Conservation (phyloP, 1,284 basidiomycete genomes). For the Athelia sp. region DNA sequence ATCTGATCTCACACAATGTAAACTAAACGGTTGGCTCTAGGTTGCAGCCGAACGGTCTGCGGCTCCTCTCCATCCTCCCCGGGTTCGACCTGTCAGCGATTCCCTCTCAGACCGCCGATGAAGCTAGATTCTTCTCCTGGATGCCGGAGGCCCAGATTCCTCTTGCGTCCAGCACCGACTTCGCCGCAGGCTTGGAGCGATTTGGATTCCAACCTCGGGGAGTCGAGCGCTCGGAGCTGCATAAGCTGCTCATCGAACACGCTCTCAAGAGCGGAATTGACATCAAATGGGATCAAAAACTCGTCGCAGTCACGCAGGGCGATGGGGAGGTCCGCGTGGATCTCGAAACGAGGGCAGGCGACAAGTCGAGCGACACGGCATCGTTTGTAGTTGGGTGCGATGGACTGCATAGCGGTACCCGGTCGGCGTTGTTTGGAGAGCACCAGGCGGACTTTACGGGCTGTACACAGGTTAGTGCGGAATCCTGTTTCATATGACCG, state of each 20-base stretch:
- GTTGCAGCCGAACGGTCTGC: conserved; percentile 36
- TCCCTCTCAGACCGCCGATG: conserved; percentile 22
- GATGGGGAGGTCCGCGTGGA: conserved; percentile 27
- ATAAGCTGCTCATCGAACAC: conserved; percentile 26
- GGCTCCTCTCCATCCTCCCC: conserved; percentile 34
- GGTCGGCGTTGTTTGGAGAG: conserved; percentile 34
- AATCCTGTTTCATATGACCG: no score
- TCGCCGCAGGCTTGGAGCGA: conserved; percentile 12
- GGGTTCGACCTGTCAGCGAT: conserved; percentile 28
- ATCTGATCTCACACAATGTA: background rate
- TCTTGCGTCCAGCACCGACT: conserved; percentile 21
- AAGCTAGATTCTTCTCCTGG: conserved; percentile 22
- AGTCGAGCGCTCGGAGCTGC: conserved; percentile 28
- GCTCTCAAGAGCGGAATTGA: conserved; percentile 29
- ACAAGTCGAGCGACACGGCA: conserved; percentile 31
- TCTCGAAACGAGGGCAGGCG: no score
- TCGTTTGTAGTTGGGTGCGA: conserved; percentile 43
- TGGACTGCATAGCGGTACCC: conserved; percentile 39
- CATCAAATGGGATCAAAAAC: conserved; percentile 31
- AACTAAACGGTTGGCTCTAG: no score
- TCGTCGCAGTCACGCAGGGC: conserved; percentile 28
- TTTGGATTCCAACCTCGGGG: conserved; percentile 24
- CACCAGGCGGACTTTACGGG: conserved; percentile 34
- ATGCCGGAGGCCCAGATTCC: conserved; percentile 26
- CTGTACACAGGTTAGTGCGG: conserved; percentile 38